These are phyloP conservation scores for Colletotrichum sojae DNA, from an alignment of 2,329 filamentous ascomycete species.

Conservation along the genomic window DNA sequence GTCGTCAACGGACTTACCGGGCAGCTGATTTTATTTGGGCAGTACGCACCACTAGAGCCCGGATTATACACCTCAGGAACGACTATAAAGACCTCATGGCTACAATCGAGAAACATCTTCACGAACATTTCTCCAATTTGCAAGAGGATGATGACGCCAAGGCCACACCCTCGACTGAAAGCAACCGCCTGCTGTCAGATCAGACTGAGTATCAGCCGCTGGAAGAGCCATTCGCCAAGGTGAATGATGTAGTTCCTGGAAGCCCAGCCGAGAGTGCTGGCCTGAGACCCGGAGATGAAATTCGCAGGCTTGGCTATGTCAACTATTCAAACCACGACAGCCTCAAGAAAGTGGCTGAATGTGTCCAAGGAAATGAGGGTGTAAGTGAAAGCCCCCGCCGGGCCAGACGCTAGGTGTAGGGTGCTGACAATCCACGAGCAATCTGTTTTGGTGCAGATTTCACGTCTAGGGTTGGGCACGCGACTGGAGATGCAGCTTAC, in stretches of 20 bases:
- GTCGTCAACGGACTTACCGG: not conserved
- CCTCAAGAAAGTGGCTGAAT: conserved; percentile 87
- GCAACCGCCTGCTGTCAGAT: not conserved
- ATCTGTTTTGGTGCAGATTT: conserved; percentile 78
- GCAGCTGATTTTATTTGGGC: conserved; percentile 36
- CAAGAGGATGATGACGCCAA: conserved; percentile 62
- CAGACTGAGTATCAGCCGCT: conserved; percentile 50
- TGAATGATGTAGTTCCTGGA: conserved; percentile 83
- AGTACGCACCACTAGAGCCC: conserved; percentile 94
- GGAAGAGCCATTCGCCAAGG: conserved; percentile 82
- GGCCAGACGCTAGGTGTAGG: not conserved
- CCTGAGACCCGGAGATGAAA: conserved; percentile 82
- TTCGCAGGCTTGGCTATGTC: conserved; percentile 88
- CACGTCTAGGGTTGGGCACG: conserved; percentile 60
- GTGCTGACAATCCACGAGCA: conserved; percentile 64
- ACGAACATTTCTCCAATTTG: conserved; percentile 87
- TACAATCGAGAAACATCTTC: conserved; percentile 86
- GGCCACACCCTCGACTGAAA: not conserved
- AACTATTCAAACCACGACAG: conserved; percentile 89
- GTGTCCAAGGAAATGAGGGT: conserved; percentile 90
- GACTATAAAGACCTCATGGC: conserved; percentile 94
- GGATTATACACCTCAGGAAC: conserved; percentile 90
- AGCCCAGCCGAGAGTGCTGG: conserved; percentile 90
- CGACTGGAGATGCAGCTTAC: conserved; percentile 76
- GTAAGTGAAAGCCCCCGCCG: conserved; percentile 68